Evolutionary conservation across 192 early-diverging fungal species (phyloP), one percentile per base, ranked within the genome.

Genomic region (Podila horticola): DNA sequence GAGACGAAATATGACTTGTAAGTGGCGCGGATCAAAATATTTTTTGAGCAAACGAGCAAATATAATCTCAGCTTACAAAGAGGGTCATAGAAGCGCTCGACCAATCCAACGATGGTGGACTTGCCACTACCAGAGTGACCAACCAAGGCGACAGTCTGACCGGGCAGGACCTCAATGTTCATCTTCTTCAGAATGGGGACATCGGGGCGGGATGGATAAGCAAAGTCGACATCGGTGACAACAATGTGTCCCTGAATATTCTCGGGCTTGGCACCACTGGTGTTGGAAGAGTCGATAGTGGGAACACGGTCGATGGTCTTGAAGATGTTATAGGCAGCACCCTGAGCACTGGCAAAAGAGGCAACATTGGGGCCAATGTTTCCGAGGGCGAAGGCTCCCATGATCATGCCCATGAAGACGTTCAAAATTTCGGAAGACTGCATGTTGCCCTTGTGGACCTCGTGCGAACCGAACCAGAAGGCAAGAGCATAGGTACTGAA

Each of bases 121-220:
- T 95, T 94, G 58, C 93, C 93, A 26, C 85, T 83, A 19, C 97
- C 97, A 41, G 94, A 96, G 41, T 87, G 91, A 33, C 97, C 97
- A 41, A 96, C 95, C 41, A 99, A 86, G 33, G 97, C 97, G 17
- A 97, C 92, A 17, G 91, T 94, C 60, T 91, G 84, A n/a, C 97
- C 97, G 15, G 91, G 84, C 33, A 84, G 71, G 58, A 97, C 85
- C 81, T 92, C 68, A 41, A 99, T 82, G 71, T 74, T 91, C 62
- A 98, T 87, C 38, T 87, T 86, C 31, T 92, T 85, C 74, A 99
- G 83, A 22, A 99, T 90, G 36, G 79, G 86, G 24, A 96, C 93
- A 36, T 95, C 94, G 0, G 89, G 89, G 9, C 95, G 89, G 29
- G 93, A 87, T 13, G 96, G 96, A 70, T 99, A 99, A 67, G 77